These are phyloP conservation scores for Harrya chromipes DNA, from an alignment of 768 basidiomycete species.

Conservation along the genomic window DNA sequence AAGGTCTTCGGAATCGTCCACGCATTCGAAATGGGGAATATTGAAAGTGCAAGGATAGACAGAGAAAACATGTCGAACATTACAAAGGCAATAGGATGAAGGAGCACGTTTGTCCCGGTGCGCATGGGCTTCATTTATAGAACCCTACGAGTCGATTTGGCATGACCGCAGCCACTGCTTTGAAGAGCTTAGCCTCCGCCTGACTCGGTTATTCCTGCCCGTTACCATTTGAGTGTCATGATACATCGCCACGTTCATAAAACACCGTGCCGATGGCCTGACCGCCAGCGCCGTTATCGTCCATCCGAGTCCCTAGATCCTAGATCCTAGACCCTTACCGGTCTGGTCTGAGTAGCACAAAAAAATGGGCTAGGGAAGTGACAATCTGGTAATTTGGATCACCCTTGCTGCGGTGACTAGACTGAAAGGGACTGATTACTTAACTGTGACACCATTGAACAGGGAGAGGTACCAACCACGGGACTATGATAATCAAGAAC, in stretches of 20 bases:
- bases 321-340: no score
- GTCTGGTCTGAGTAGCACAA: no score
- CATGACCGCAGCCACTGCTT: not conserved
- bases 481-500: not conserved
- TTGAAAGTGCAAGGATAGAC: slow-evolving; percentile 5
- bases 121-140: slow-evolving; percentile 5
- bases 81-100: not conserved
- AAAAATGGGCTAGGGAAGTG: no score
- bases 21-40: slow-evolving; percentile 7
- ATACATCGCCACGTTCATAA: not conserved
- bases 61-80: slow-evolving; percentile 7
- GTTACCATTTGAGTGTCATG: not conserved
- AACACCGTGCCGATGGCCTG: no score
- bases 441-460: no score
- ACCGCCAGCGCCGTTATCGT: no score
- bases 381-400: no score
- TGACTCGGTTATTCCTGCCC: not conserved
- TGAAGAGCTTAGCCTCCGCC: not conserved
- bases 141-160: not conserved
- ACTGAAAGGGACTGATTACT: no score
- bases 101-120: no score
- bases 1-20: not conserved
- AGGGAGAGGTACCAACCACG: no score
- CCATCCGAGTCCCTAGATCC: no score
- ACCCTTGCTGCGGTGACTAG: no score